These are phyloP conservation scores for Aegilops longissima DNA, from an alignment of 176 grass and related monocot genomes.

Conservation along the genomic window DNA sequence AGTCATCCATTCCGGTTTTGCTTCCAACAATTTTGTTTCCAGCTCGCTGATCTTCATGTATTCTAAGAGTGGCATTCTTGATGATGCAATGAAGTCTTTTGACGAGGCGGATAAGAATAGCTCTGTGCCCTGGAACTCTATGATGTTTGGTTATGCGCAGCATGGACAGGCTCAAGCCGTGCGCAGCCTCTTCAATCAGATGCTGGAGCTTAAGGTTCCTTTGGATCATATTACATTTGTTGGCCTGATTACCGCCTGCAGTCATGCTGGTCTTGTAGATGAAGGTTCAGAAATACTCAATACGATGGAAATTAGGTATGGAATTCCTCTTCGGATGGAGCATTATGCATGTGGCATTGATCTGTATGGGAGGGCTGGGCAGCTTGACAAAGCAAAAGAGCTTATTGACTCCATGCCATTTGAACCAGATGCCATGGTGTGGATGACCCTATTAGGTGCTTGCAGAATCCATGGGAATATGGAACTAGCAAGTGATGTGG, in stretches of 20 bases:
- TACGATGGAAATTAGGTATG: constrained; percentile 47
- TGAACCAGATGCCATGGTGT: constrained; percentile 62
- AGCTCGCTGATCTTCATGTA: constrained; percentile 72
- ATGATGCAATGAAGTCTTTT: constrained; percentile 48
- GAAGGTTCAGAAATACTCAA: constrained; percentile 54
- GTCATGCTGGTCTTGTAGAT: constrained; percentile 57
- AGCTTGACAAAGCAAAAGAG: constrained; percentile 61
- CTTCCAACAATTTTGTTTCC: constrained; percentile 57
- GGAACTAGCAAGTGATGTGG: constrained; percentile 51
- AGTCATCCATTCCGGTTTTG: constrained; percentile 43
- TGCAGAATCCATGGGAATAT: constrained; percentile 64
- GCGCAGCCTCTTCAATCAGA: constrained; percentile 37
- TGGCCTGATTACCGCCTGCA: constrained; percentile 55
- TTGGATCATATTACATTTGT: constrained; percentile 71
- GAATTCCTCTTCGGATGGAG: constrained; percentile 54
- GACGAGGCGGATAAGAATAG: constrained; percentile 51
- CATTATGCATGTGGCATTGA: constrained; percentile 77
- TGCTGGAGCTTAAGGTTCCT: constrained; percentile 40
- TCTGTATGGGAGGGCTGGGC: constrained; percentile 59
- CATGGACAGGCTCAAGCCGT: constrained; percentile 48
- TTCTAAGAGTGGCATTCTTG: constrained; percentile 59
- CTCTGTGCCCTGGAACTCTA: constrained; percentile 66
- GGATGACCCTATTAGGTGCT: constrained; percentile 72
- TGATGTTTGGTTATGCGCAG: constrained; percentile 70
- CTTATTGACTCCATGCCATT: constrained; percentile 71